Evolutionary conservation across 83 land plant genomes (phyloP), one percentile per base, ranked within the genome.

Genomic region (Thuja plicata): DNA sequence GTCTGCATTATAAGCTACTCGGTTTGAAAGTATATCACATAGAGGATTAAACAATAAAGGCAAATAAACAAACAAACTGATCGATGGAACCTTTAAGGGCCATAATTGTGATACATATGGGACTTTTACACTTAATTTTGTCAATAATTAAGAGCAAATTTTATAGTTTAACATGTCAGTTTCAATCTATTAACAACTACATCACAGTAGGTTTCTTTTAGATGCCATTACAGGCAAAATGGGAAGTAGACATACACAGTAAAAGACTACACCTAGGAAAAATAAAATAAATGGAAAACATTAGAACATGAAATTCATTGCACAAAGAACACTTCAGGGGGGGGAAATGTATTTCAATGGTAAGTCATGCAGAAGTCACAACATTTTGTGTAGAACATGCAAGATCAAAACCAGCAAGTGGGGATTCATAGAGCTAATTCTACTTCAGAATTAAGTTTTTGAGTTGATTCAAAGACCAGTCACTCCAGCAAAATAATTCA

Each of bases 251-350:
- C 45, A 43, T 43, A 57, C 66, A 57, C 24, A 57, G 19, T 3
- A 19, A 57, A 57, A 57, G 24, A 57, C 0, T 17, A 57, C 27
- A 57, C 99, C 99, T 19, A 19, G 66, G 66, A 19, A 57, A 19
- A 57, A 19, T 5, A 43, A 43, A 57, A 57, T 57, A 13, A 57
- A 57, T 57, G 66, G 66, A 57, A 57, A 57, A 57, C 27, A 19
- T 19, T 50, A 57, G 3, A 57, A 57, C 6, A 57, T 24, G 24
- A 57, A 57, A 57, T 57, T 19, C 27, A 57, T 57, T 57, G 66
- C 66, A 19, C 24, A 57, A 24, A 17, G 5, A 57, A 3, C 66
- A 57, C 66, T 57, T 19, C 21, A 19, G 45, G 0, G 66, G 4
- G 66, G 21, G 21, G 5, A 57, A 57, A 19, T 57, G 24, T 57